Evolutionary conservation across 108 stramenopile species (phyloP), one percentile per base, ranked within the genome.

Genomic region (Skeletonema costatum): DNA sequence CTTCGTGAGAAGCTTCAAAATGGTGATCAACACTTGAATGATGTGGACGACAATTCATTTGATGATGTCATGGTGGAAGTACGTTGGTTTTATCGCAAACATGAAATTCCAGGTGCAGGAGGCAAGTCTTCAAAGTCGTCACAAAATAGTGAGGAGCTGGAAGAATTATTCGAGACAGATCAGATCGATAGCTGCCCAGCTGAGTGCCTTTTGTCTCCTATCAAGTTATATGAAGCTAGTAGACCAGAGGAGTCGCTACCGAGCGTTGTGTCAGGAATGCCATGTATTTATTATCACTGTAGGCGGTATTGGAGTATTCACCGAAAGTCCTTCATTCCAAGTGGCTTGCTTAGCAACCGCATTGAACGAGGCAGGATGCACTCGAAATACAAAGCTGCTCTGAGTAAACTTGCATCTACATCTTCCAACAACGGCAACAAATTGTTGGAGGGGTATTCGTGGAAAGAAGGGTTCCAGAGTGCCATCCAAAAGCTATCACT

Each of bases 91-190:
- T 96, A 92, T 53, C 77, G 88, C 25, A 51, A 62, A 0, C 51
- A 78, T 29, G 94, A 95, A 53, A 68, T 95, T 42, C 82, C 85
- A 32, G 87, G 89, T 51, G 66, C 30, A 21, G 53, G 35, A 46
- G 14, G 69, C 60, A 36, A 33, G 16, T 46, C 44, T n/a, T 46
- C 36, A n/a, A 75, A 83, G 51, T 9, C 50, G 51, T 9, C 50
- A 33, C 39, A 41, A 32, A 42, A 63, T 32, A 66, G 44, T 32
- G 63, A 64, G 9, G 11, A 48, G 4, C 41, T 85, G 13, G 85
- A 87, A 8, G 95, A 96, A 76, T 82, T 96, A 9, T 85, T 92
- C 62, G 95, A 96, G 60, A 93, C 86, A 19, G 95, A 96, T 74
- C 87, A 93, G 60, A 65, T 87, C 32, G 86, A 87, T 51, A 59